These are phyloP conservation scores for Pulveroboletus sp. DNA, from an alignment of 768 basidiomycete species.

Conservation along the genomic window DNA sequence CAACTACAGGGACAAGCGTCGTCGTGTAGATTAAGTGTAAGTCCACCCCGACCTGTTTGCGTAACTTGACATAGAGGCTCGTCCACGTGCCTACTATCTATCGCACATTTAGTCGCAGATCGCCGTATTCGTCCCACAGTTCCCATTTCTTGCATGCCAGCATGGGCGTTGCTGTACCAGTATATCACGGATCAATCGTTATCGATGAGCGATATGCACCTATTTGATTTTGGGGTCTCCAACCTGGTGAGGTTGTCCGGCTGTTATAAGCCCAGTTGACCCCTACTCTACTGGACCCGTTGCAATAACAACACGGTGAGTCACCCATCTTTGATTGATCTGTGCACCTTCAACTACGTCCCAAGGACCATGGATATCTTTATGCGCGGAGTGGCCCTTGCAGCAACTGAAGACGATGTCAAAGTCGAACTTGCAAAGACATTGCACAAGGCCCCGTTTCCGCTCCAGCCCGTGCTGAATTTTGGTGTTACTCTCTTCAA, in stretches of 20 bases:
- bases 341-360: not conserved
- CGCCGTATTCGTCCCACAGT: slow-evolving; percentile 11
- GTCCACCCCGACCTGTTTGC: slow-evolving; percentile 1
- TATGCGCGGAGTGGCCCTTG: slow-evolving; percentile 28
- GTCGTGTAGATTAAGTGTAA: slow-evolving; percentile 48
- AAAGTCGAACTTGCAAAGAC: slow-evolving; percentile 30
- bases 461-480: slow-evolving; percentile 23
- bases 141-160: not conserved
- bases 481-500: slow-evolving; percentile 33
- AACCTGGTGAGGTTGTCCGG: too few relatives aligned
- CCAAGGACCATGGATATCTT: slow-evolving; percentile 31
- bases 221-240: not conserved
- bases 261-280: slow-evolving; percentile 15
- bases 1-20: slow-evolving; percentile 46
- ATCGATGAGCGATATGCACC: slow-evolving; percentile 16
- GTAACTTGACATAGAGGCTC: not conserved
- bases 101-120: not conserved
- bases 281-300: slow-evolving; percentile 3
- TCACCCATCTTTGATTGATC: not conserved
- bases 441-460: slow-evolving; percentile 33
- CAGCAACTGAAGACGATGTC: slow-evolving; percentile 30
- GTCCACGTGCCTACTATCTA: not conserved
- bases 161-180: not conserved
- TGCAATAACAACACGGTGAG: slow-evolving; percentile 19
- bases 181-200: slow-evolving; percentile 4